Percentiles rank a stretch among this genome's conserved stretches.
phyloP scores from a whole-genome alignment of 495 filamentous ascomycete genomes.

The Tuber magnatum region DNA sequence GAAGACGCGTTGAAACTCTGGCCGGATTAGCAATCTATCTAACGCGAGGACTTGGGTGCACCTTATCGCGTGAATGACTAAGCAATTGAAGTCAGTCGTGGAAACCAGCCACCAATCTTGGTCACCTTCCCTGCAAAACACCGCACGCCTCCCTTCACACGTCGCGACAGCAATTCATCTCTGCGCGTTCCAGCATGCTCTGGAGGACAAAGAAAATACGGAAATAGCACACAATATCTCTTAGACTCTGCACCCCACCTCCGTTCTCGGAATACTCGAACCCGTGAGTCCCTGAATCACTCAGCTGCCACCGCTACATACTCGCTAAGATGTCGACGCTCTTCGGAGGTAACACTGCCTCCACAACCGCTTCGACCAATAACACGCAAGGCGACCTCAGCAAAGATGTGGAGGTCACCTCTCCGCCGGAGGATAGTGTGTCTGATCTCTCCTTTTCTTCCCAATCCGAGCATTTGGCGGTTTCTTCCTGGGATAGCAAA shows the following conservation, averaged over 20 bases:
- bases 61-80: conserved; percentile 12
- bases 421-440: conserved; percentile 77
- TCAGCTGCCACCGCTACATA: not conserved
- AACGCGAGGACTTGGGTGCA: conserved; percentile 6
- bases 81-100: not conserved
- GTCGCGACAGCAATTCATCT: not conserved
- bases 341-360: conserved; percentile 23
- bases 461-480: conserved; percentile 66
- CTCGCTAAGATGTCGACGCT: conserved; percentile 22
- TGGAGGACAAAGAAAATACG: not conserved
- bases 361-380: conserved; percentile 45
- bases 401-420: conserved; percentile 71
- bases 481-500: conserved; percentile 88
- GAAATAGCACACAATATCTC: not conserved
- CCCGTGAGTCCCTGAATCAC: not conserved
- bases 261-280: not conserved
- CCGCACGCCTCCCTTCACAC: not conserved
- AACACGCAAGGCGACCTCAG: conserved; percentile 85
- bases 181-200: not conserved
- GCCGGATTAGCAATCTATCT: not conserved
- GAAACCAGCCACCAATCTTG: not conserved
- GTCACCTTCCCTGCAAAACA: not conserved
- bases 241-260: not conserved
- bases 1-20: conserved; percentile 23
- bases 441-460: conserved; percentile 77